phyloP scores from a whole-genome alignment of 257 asterid species.

The Petrea volubilis region DNA sequence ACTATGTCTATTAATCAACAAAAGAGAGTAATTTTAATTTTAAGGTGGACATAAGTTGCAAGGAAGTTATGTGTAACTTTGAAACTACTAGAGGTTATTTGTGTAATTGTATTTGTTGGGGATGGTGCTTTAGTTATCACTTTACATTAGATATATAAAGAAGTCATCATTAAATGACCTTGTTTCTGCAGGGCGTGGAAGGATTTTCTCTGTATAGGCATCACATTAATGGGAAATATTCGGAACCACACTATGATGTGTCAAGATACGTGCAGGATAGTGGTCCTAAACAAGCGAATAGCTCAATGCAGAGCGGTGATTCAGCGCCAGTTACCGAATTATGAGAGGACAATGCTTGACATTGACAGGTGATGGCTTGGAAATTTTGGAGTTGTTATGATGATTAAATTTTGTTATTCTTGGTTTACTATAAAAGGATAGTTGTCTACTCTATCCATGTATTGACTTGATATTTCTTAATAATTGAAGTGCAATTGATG shows the following conservation, averaged over 20 bases:
- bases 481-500: not conserved
- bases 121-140: too few species aligned
- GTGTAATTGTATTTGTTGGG: too few species aligned
- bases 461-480: not conserved
- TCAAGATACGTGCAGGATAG: constrained; percentile 55
- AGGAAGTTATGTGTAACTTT: too few species aligned
- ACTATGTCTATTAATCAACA: too few species aligned
- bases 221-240: constrained; percentile 46
- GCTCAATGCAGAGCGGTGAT: constrained; percentile 40
- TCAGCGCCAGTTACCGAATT: constrained; percentile 34
- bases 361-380: constrained; percentile 59
- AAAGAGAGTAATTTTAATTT: too few species aligned
- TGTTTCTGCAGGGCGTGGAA: constrained; percentile 46
- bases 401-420: constrained; percentile 4
- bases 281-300: constrained; percentile 38
- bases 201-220: constrained; percentile 47
- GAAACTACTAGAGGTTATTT: too few species aligned
- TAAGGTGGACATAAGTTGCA: too few species aligned
- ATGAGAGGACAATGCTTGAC: constrained; percentile 39
- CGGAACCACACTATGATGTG: constrained; percentile 38
- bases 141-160: not conserved
- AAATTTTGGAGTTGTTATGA: constrained; percentile 11
- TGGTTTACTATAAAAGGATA: not conserved
- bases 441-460: not conserved
- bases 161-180: constrained; percentile 15